Evolutionary conservation across 1,139 yeast species (phyloP), one percentile per base, ranked within the genome.

Genomic region (Pichia sp.): DNA sequence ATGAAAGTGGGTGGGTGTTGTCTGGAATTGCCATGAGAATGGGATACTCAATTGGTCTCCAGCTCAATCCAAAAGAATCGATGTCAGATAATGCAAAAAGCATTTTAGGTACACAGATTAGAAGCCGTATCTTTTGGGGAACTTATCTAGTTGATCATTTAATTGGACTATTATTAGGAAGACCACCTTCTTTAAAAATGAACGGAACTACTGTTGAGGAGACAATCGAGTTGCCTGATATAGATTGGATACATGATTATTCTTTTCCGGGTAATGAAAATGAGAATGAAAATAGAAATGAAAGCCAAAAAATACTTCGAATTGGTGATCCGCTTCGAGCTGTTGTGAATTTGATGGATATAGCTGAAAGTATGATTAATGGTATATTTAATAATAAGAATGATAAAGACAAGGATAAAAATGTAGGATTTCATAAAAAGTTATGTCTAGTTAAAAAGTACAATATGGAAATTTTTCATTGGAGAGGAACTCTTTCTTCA

Each of bases 81-180:
- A 24, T 16, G 15, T 27, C 25, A 10, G 28, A 32, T 19, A 18
- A 40, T 74, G 50, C 61, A 81, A 42, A 82, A 76, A 51, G 76
- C 78, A 31, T 26, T 8, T 22, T 77, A 76, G 52, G 60, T 76
- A 35, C 68, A 66, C 31, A 30, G 30, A 76, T 78, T 45, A 64
- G 81, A 48, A 70, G 77, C 33, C 62, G 83, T 47, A 74, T 78
- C 10, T 78, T 74, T 54, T 78, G 84, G 84, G 83, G 83, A 1
- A 69, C 79, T 40, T 78, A 72, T 52, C 65, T 76, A 49, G 82
- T 81, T 3, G 84, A 78, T 54, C 80, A 76, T 53, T 75, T 77
- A 50, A 76, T 78, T 28, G 72, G 80, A 54, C 60, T 78, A 39
- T 62, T 77, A 37, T 56, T 78, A 41, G 83, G 84, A 2, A 59